Percentiles rank a stretch among this genome's conserved stretches.
Evolutionary conservation across 495 filamentous ascomycete species (phyloP).

Genomic region (Ramalina peruviana): DNA sequence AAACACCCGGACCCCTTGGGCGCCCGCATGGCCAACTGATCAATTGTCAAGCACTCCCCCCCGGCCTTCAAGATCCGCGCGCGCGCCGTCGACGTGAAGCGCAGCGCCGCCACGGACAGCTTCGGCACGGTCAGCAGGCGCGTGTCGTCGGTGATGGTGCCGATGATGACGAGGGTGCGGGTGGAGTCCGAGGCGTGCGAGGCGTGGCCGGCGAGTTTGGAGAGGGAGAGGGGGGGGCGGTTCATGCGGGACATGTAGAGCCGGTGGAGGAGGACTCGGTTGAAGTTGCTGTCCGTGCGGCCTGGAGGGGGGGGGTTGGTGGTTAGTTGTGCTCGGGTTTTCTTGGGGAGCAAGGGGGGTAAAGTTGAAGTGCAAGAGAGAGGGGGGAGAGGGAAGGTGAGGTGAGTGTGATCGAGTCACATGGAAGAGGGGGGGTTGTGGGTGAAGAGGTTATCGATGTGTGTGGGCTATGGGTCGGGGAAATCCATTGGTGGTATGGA

Average conservation of each 20-base stretch:
- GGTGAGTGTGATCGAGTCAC: constrained; percentile 22
- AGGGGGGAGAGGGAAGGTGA: constrained; percentile 26
- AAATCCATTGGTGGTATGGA: neutral
- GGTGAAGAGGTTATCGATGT: neutral
- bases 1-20: constrained; percentile 92
- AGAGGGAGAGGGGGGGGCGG: constrained; percentile 87
- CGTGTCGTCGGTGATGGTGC: constrained; percentile 93
- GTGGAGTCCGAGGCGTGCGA: constrained; percentile 37
- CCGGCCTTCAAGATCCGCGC: constrained; percentile 85
- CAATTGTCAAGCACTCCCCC: constrained; percentile 85
- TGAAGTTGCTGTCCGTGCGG: constrained; percentile 92
- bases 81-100: constrained; percentile 89
- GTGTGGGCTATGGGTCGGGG: neutral
- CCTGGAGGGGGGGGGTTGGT: constrained; percentile 33
- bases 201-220: constrained; percentile 64
- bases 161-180: constrained; percentile 85
- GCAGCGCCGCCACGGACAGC: constrained; percentile 78
- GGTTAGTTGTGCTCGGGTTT: constrained; percentile 4
- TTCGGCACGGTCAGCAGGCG: constrained; percentile 81
- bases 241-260: constrained; percentile 97
- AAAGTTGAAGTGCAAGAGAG: constrained; percentile 5
- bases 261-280: constrained; percentile 89
- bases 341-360: constrained; percentile 22
- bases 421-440: constrained; percentile 8
- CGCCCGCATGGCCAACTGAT: constrained; percentile 85